Evolutionary conservation across 2,329 filamentous ascomycete species (phyloP).

Genomic region (Fusarium decemcellulare): DNA sequence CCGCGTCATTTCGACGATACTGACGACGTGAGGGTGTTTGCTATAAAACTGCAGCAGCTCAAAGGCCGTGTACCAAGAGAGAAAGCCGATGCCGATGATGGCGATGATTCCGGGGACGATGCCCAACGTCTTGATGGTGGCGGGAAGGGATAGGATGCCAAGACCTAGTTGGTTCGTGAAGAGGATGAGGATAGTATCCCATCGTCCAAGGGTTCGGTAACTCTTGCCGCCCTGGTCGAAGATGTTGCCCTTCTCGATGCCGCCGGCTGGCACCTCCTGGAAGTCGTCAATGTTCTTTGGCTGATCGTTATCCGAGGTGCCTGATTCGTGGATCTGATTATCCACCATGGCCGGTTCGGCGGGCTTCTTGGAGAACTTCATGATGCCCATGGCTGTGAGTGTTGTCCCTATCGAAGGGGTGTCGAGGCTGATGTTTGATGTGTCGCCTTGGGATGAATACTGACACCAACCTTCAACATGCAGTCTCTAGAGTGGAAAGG

Average conservation of each 20-base stretch:
- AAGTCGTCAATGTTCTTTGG: slow-evolving; percentile 31
- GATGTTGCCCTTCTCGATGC: slow-evolving; percentile 40
- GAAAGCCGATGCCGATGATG: slow-evolving; percentile 72
- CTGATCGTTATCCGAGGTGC: slow-evolving; percentile 32
- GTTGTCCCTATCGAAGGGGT: not conserved
- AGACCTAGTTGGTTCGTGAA: slow-evolving; percentile 49
- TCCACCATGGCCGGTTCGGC: slow-evolving; percentile 6
- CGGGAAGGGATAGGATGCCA: slow-evolving; percentile 74
- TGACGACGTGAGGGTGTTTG: slow-evolving; percentile 76
- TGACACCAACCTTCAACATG: not conserved
- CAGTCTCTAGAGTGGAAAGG: not conserved
- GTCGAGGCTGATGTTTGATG: not conserved
- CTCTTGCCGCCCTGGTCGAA: slow-evolving; percentile 46
- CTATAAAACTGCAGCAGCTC: slow-evolving; percentile 75
- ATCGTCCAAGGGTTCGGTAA: slow-evolving; percentile 44
- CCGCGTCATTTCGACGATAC: slow-evolving; percentile 78
- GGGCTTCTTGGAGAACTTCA: slow-evolving; percentile 32
- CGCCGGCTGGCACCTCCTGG: slow-evolving; percentile 31
- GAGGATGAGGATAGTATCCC: slow-evolving; percentile 44
- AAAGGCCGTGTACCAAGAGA: slow-evolving; percentile 72
- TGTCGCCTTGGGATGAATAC: not conserved
- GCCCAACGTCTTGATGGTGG: slow-evolving; percentile 76
- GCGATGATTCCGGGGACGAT: slow-evolving; percentile 77
- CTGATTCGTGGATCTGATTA: slow-evolving; percentile 20
- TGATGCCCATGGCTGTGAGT: slow-evolving; percentile 25